phyloP scores from a whole-genome alignment of 345 rosid genomes.

The Boechera stricta region DNA sequence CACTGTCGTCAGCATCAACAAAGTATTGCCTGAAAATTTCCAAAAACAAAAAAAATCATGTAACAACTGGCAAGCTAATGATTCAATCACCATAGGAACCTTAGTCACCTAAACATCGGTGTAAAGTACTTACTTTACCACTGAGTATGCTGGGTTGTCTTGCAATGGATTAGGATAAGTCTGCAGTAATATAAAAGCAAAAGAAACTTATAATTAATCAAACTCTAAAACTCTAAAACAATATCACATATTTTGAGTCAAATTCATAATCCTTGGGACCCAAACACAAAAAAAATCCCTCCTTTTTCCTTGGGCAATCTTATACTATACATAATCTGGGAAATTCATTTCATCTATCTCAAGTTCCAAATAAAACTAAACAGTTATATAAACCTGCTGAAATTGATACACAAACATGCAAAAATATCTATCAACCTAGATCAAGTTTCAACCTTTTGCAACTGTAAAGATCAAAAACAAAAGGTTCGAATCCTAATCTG shows the following conservation, averaged over 20 bases:
- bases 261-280: conserved; percentile 5
- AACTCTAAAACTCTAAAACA: not conserved
- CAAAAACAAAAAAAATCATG: not conserved
- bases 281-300: conserved; percentile 14
- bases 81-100: not conserved
- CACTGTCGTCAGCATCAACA: conserved; percentile 82
- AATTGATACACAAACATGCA: not conserved
- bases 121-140: conserved; percentile 69
- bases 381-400: not conserved
- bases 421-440: not conserved
- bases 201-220: conserved; percentile 1
- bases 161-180: conserved; percentile 77
- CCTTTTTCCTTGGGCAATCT: not conserved
- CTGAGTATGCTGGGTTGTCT: conserved; percentile 87
- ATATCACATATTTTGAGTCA: not conserved
- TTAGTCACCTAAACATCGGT: not conserved
- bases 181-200: conserved; percentile 49
- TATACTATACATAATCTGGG: not conserved
- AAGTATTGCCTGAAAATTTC: conserved; percentile 74
- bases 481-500: not conserved
- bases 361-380: not conserved
- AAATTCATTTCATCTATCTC: not conserved
- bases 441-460: conserved; percentile 7
- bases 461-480: not conserved
- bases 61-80: conserved; percentile 1